Base-by-base conservation (phyloP, 2,329 filamentous ascomycete genomes). In the Aspergillus hortae region DNA sequence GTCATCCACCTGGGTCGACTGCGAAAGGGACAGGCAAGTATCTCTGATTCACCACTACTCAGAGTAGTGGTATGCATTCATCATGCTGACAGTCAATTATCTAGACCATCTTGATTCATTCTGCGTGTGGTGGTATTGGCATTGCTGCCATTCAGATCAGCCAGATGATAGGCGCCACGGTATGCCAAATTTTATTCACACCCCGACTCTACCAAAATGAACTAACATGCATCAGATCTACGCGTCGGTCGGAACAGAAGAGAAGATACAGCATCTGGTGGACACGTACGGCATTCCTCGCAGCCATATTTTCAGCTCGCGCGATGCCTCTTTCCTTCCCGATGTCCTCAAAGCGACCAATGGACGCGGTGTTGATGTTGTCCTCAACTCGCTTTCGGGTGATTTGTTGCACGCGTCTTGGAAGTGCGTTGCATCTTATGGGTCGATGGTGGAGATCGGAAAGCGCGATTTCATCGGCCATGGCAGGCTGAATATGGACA, bases 371-470 rank as follows among this genome's bases (percentile, higher is more conserved):
- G 61, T 66, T 2, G 60, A 67, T 40, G 7, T 67, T 15, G 62
- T 62, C 9, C 40, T 68, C 2, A 67, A 67, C 25, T 65, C 63
- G 0, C 49, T 66, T 0, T 58, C 65, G 4, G 66, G 65, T 4
- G 57, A 61, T 17, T 42, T 65, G 2, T 51, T 69, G 2, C 59
- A 63, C 38, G 64, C 63, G 2, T 60, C 64, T 1, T 69, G 66
- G 67, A 50, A 55, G n/a, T 69, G 65, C 25, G 53, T 69, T 36
- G 65, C 66, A 4, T 46, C 52, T 1, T 66, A 63, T n/a, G 67
- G 67, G 0, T 61, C 54, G 4, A 54, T 67, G 57, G 30, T 67
- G 12, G 64, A 67, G 36, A 56, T 66, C 12, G 61, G 64, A 5
- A 66, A 66, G 42, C 48, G 64, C 17, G 63, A 66, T 23, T 51